Conservation (phyloP, 768 basidiomycete genomes). For the Boletus rex-veris region DNA sequence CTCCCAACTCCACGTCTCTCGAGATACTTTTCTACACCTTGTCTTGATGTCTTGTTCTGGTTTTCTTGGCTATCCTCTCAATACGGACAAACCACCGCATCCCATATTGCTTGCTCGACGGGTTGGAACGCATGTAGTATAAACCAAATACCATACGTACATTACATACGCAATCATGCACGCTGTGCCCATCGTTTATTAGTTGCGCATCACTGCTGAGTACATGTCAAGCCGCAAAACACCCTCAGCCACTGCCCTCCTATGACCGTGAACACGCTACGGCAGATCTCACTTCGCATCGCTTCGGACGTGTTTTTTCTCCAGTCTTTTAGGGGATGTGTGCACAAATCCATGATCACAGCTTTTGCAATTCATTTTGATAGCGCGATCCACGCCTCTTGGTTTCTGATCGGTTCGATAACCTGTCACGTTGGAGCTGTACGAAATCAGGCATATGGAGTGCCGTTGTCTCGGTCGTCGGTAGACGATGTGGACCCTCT, state of each 20-base stretch:
- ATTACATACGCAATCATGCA: slow-evolving; percentile 21
- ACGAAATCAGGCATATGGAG: not conserved
- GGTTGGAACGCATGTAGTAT: slow-evolving; percentile 36
- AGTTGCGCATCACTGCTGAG: slow-evolving; percentile 3
- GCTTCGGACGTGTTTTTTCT: not conserved
- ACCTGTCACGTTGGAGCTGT: not conserved
- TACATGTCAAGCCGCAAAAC: not conserved
- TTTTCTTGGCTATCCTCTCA: slow-evolving; percentile 26
- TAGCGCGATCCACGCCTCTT: slow-evolving; percentile 11
- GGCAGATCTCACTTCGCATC: not conserved
- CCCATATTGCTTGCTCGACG: slow-evolving; percentile 20
- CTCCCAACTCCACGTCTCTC: slow-evolving; percentile 2
- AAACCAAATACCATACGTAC: slow-evolving; percentile 26
- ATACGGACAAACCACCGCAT: slow-evolving; percentile 25
- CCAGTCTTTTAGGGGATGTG: not conserved
- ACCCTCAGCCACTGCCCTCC: not conserved
- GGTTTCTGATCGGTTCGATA: slow-evolving; percentile 13
- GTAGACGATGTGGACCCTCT: too few species aligned
- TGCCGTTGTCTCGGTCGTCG: not conserved
- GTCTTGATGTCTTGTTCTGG: slow-evolving; percentile 30
- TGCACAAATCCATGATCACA: not conserved
- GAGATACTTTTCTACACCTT: not conserved
- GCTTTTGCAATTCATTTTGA: not conserved
- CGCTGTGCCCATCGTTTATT: slow-evolving; percentile 6
- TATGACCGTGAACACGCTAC: not conserved